phyloP scores from a whole-genome alignment of 371 early-diverging fungal genomes.

The Actinomortierella wolfii region DNA sequence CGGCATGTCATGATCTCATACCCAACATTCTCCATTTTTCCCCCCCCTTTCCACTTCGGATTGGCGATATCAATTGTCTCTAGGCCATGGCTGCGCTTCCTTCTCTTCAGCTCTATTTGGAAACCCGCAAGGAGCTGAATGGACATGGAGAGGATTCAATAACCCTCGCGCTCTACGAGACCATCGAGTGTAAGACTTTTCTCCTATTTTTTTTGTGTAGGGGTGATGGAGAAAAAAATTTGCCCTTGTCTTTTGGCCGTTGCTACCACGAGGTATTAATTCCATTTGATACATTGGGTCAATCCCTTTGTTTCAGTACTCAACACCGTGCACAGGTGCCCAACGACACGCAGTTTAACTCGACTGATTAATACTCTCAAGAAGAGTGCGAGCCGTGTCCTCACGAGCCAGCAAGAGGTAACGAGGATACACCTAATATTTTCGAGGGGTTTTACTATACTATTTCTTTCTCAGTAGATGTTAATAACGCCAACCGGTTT shows the following conservation, averaged over 20 bases:
- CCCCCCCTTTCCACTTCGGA: too few species aligned
- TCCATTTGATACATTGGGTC: too few species aligned
- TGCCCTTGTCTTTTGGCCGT: too few species aligned
- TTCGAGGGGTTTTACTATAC: neutral
- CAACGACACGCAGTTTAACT: constrained; percentile 14
- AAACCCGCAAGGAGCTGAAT: constrained; percentile 17
- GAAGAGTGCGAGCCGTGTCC: constrained; percentile 27
- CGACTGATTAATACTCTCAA: constrained; percentile 26
- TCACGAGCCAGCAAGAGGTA: constrained; percentile 44
- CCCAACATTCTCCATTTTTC: too few species aligned
- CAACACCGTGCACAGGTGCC: constrained; percentile 14
- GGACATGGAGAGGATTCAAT: constrained; percentile 34
- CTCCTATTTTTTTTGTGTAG: too few species aligned
- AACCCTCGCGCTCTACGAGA: constrained; percentile 28
- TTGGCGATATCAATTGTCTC: neutral
- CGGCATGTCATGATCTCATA: too few species aligned
- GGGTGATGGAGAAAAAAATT: too few species aligned
- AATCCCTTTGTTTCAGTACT: constrained; percentile 16
- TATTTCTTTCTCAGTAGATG: too few species aligned
- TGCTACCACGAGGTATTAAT: too few species aligned
- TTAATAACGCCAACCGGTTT: neutral
- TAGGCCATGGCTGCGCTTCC: constrained; percentile 38
- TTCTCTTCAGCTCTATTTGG: constrained; percentile 23
- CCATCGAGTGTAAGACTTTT: constrained; percentile 33
- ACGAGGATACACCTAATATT: neutral